These are phyloP conservation scores for Zygotorulaspora danielsina DNA, from an alignment of 805 yeast species.

Conservation along the genomic window DNA sequence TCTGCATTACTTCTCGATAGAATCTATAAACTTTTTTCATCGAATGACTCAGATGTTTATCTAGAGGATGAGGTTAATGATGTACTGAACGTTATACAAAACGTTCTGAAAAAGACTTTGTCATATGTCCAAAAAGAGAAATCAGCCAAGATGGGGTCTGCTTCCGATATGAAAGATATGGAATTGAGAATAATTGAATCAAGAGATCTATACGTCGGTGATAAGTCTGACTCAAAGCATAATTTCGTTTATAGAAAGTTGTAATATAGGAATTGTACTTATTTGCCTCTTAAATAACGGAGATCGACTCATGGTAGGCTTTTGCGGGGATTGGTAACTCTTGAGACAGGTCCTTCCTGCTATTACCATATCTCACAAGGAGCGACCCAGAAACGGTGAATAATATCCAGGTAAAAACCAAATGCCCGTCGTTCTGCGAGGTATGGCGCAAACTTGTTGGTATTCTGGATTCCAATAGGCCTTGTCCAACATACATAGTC, in stretches of 20 bases:
- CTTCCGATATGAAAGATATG: constrained; percentile 59
- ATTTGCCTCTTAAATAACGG: neutral
- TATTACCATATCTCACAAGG: constrained; percentile 49
- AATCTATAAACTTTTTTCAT: constrained; percentile 35
- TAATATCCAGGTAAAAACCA: constrained; percentile 49
- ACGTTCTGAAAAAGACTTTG: constrained; percentile 27
- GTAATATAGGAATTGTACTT: constrained; percentile 2
- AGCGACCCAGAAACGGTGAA: constrained; percentile 42
- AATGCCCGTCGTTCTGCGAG: constrained; percentile 37
- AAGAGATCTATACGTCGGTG: constrained; percentile 36
- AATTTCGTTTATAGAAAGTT: constrained; percentile 17
- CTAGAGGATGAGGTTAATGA: constrained; percentile 29
- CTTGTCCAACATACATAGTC: constrained; percentile 47
- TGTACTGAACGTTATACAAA: constrained; percentile 33
- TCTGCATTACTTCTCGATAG: constrained; percentile 60
- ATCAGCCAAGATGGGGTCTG: constrained; percentile 49
- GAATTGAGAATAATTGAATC: constrained; percentile 69
- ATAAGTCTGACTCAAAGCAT: constrained; percentile 1
- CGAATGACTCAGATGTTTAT: constrained; percentile 4
- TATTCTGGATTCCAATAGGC: constrained; percentile 32
- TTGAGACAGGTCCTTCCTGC: constrained; percentile 32
- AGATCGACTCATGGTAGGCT: constrained; percentile 15
- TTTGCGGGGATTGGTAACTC: constrained; percentile 35
- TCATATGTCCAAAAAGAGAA: constrained; percentile 20
- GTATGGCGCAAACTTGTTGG: constrained; percentile 36